phyloP scores from a whole-genome alignment of 441 rosid genomes.

The Codiaeum variegatum region DNA sequence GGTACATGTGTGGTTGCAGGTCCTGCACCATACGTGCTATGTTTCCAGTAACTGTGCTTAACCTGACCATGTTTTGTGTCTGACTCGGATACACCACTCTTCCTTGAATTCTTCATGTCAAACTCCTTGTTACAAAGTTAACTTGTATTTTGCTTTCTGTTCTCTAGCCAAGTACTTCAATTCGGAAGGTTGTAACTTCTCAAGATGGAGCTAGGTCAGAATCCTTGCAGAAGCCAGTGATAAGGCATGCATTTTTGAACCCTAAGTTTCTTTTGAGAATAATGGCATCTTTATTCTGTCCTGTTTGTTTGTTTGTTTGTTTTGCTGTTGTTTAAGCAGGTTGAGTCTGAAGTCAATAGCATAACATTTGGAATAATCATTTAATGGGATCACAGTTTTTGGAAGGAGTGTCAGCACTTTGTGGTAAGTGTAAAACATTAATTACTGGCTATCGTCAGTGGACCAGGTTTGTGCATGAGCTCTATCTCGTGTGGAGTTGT shows the following conservation, averaged over 20 bases:
- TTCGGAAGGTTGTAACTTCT: slow-evolving; percentile 38
- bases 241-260: slow-evolving; percentile 55
- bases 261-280: slow-evolving; percentile 27
- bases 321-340: slow-evolving; percentile 37
- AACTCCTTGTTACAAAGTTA: slow-evolving; percentile 10
- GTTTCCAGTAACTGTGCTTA: slow-evolving; percentile 52
- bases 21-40: slow-evolving; percentile 52
- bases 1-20: slow-evolving; percentile 74
- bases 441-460: slow-evolving; percentile 29
- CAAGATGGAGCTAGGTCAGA: slow-evolving; percentile 71
- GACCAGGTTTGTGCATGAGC: slow-evolving; percentile 14
- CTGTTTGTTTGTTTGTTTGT: slow-evolving; percentile 25
- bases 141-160: slow-evolving; percentile 22
- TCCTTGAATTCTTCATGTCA: slow-evolving; percentile 17
- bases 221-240: slow-evolving; percentile 53
- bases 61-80: slow-evolving; percentile 31
- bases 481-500: slow-evolving; percentile 11
- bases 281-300: slow-evolving; percentile 43
- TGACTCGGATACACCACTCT: slow-evolving; percentile 30
- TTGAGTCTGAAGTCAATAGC: slow-evolving; percentile 48
- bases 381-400: neutral
- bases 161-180: slow-evolving; percentile 34
- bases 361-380: slow-evolving; percentile 21
- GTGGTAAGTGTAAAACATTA: slow-evolving; percentile 34
- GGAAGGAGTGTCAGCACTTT: slow-evolving; percentile 17